Evolutionary conservation across 129 eudicot genomes (phyloP).

Genomic region (Mikania micrantha): DNA sequence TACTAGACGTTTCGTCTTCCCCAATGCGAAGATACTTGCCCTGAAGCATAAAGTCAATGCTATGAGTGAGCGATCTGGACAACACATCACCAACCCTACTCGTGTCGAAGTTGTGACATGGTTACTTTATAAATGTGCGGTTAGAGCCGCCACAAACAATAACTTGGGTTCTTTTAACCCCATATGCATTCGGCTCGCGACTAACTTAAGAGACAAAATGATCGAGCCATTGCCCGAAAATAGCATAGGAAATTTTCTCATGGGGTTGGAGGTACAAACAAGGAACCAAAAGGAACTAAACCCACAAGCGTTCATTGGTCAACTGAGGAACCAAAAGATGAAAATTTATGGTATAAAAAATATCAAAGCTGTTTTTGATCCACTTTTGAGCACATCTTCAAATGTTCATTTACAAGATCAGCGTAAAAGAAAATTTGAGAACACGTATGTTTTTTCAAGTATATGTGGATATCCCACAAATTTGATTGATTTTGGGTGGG

Average conservation of each 20-base stretch:
- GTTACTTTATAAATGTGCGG: slow-evolving; percentile 7
- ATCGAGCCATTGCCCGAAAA: slow-evolving; percentile 3
- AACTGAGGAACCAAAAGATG: not conserved
- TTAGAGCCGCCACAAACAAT: not conserved
- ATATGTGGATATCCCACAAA: not conserved
- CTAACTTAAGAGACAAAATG: not conserved
- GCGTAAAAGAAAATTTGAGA: not conserved
- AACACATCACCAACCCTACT: not conserved
- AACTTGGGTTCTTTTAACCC: not conserved
- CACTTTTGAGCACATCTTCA: not conserved
- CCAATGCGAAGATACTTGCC: not conserved
- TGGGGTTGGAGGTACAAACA: not conserved
- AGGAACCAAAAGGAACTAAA: not conserved
- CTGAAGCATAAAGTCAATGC: not conserved
- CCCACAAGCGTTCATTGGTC: not conserved
- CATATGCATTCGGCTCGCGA: not conserved
- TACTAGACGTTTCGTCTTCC: not conserved
- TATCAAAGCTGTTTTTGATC: not conserved
- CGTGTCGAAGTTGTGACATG: not conserved
- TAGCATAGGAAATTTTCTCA: not conserved
- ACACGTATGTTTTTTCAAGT: not conserved
- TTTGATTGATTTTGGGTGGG: not conserved
- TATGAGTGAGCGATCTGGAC: not conserved
- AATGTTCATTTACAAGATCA: not conserved
- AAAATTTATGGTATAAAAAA: not conserved